Conservation (phyloP, 441 rosid genomes). For the Adansonia rubrostipa region DNA sequence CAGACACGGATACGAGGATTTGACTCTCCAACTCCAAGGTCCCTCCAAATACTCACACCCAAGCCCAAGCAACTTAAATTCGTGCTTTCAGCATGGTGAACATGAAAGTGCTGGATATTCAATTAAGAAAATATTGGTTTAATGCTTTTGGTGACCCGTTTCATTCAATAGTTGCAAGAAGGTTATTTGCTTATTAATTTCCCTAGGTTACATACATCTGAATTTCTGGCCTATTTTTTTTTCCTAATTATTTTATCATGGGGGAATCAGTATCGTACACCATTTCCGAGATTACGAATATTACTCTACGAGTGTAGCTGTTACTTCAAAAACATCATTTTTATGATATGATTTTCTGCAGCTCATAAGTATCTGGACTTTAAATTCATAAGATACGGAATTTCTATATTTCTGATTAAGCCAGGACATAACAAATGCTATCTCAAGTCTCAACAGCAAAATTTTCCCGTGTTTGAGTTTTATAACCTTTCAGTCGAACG, state of each 20-base stretch:
- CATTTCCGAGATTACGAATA: background rate
- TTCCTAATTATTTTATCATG: too few species aligned
- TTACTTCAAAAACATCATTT: background rate
- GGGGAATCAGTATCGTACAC: background rate
- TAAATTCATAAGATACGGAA: too few species aligned
- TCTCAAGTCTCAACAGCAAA: background rate
- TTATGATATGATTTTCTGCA: background rate
- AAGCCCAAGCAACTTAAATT: too few species aligned
- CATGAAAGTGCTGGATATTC: background rate
- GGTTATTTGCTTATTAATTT: too few species aligned
- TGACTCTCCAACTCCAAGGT: too few species aligned
- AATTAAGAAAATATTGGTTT: background rate
- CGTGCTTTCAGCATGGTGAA: background rate
- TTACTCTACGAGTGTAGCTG: background rate
- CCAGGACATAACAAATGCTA: background rate
- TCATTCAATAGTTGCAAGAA: background rate
- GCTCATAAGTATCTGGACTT: background rate
- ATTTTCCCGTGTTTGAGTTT: background rate
- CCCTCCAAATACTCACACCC: too few species aligned
- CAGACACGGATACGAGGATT: too few species aligned
- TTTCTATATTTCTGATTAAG: background rate
- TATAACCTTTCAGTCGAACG: background rate
- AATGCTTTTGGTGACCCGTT: background rate
- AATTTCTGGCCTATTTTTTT: too few species aligned
- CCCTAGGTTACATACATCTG: background rate